Evolutionary conservation across 331 rosid species (phyloP).

Genomic region (Acacia concinna): DNA sequence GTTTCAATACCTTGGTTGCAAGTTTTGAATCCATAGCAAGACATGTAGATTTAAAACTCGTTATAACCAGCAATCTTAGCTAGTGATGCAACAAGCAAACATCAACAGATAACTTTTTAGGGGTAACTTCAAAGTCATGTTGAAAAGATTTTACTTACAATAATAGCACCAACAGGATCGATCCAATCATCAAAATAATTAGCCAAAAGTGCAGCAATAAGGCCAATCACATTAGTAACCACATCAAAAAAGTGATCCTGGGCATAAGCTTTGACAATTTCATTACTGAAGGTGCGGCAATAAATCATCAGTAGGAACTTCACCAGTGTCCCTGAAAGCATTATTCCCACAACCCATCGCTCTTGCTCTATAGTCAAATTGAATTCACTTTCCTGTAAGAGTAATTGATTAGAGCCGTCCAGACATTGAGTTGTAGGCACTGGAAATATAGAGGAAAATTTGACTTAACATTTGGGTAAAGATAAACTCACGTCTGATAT

Average conservation of each 20-base stretch:
- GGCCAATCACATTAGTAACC: conserved; percentile 86
- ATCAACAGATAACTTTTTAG: not conserved
- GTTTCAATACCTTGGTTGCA: not conserved
- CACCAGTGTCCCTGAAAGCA: conserved; percentile 88
- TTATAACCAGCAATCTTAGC: not conserved
- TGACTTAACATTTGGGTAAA: conserved; percentile 7
- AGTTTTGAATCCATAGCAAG: conserved; percentile 12
- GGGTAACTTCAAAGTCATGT: conserved; percentile 15
- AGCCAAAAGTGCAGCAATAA: conserved; percentile 89
- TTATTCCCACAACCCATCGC: conserved; percentile 89
- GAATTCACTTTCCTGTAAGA: conserved; percentile 58
- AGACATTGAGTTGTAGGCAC: conserved; percentile 3
- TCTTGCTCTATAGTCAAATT: conserved; percentile 73
- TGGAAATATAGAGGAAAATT: not conserved
- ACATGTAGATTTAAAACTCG: not conserved
- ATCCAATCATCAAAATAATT: conserved; percentile 79
- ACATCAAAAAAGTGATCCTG: conserved; percentile 99
- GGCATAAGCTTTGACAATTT: conserved; percentile 93
- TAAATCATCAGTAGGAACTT: conserved; percentile 71
- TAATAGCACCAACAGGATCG: conserved; percentile 96
- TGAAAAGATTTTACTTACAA: conserved; percentile 57
- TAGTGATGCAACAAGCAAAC: not conserved
- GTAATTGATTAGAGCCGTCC: conserved; percentile 25
- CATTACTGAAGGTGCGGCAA: conserved; percentile 84
- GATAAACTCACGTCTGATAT: conserved; percentile 59